Percentiles rank a stretch among this genome's conserved stretches.
These are phyloP conservation scores for Echinochloa phyllopogon DNA, from an alignment of 176 grass and related monocot genomes.

Conservation along the genomic window DNA sequence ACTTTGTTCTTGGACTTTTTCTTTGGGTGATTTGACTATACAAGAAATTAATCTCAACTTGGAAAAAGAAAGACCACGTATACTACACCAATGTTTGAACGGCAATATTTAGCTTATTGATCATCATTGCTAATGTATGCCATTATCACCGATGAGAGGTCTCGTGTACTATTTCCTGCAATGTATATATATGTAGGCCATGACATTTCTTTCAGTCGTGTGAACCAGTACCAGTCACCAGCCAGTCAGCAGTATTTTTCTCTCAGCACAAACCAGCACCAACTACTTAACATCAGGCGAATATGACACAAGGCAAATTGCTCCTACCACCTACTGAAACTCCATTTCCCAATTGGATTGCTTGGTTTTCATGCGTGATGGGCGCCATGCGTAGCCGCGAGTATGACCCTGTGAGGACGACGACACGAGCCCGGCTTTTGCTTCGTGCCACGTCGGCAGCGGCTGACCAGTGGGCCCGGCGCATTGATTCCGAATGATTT, in stretches of 20 bases:
- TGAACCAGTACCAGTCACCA: no score
- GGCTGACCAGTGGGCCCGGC: background rate
- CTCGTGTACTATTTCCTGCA: no score
- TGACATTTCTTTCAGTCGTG: no score
- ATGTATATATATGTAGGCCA: no score
- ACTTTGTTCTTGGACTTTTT: background rate
- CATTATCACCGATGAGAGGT: no score
- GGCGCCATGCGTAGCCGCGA: background rate
- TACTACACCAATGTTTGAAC: background rate
- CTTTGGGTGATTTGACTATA: conserved; percentile 16
- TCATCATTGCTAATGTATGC: background rate
- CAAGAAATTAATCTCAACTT: background rate
- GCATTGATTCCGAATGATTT: conserved; percentile 38
- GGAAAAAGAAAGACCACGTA: background rate
- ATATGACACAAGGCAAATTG: no score
- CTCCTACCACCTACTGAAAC: background rate
- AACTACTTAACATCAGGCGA: no score
- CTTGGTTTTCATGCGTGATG: background rate
- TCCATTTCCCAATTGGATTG: conserved; percentile 15
- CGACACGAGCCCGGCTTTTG: background rate
- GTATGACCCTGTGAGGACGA: background rate
- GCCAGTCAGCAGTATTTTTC: no score
- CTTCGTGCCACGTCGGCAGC: background rate
- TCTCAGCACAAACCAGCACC: no score
- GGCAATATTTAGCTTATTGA: background rate